Evolutionary conservation across 2,329 filamentous ascomycete genomes (phyloP), one percentile per base, ranked within the genome.

Genomic region (Pseudogymnoascus sp.): DNA sequence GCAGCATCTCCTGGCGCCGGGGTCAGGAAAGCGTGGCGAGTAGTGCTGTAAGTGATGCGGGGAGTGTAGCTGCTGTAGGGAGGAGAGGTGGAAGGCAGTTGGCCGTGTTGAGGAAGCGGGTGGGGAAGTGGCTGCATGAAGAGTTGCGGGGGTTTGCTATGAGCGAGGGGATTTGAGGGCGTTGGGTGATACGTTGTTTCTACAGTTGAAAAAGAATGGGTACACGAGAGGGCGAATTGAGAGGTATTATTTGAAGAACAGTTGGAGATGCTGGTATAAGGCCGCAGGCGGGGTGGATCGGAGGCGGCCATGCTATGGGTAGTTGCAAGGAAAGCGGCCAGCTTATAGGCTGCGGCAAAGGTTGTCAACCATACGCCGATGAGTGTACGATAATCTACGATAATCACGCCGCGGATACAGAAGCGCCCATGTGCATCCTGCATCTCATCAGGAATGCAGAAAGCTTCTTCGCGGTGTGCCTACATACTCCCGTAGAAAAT

Each of bases 121-220:
- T 87, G 61, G 82, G 81, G 25, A 74, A 76, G 60, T 84, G 81
- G 78, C 70, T 87, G 65, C 83, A 87, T 64, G 80, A 80, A 14
- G 81, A 81, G 73, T 75, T 87, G 5, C 80, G 80, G 38, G 69
- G 69, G 8, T 71, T 72, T 61, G 57, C 43, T n/a, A 60, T 71
- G 61, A 66, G 66, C 59, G 59, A 64, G 50, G 64, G 60, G 8
- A 58, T 36, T 28, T 37, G 57, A 58, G 33, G 15, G 9, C 25
- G 8, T 33, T 53, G 28, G 43, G 5, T 15, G 43, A 18, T 53
- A 33, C 43, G 43, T 33, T 33, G 20, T 47, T 47, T 47, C 12
- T 43, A 30, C 41, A 2, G 25, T 33, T 53, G 28, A 30, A 33
- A 6, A 53, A 33, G 43, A 53, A 18, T 30, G 43, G 43, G 7